phyloP scores from a whole-genome alignment of 75 land plant species.

The Picea glauca region DNA sequence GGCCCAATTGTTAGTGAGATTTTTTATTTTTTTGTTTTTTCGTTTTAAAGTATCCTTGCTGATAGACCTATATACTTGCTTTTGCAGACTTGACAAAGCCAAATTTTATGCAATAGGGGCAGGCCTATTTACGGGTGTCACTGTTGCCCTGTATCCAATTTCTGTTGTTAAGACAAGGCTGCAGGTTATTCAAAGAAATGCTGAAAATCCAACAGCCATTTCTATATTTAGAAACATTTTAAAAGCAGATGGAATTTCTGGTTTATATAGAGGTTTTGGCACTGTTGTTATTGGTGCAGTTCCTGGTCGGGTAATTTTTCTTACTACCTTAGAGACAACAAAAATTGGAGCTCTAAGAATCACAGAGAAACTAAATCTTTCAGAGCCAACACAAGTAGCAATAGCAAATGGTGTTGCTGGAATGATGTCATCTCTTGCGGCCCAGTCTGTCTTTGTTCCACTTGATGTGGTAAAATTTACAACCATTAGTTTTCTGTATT shows the following conservation, averaged over 20 bases:
- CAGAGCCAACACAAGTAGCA: conserved; percentile 83
- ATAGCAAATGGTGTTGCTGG: conserved; percentile 95
- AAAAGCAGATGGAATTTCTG: conserved; percentile 76
- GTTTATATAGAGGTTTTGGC: conserved; percentile 94
- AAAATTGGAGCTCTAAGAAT: conserved; percentile 67
- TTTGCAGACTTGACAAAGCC: conserved; percentile 87
- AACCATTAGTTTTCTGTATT: not conserved
- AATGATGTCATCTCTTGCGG: conserved; percentile 66
- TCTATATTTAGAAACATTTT: conserved; percentile 64
- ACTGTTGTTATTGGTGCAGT: conserved; percentile 88
- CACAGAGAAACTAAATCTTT: conserved; percentile 61
- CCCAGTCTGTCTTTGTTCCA: conserved; percentile 95
- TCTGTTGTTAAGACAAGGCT: conserved; percentile 94
- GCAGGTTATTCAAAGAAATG: conserved; percentile 73
- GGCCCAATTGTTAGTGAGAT: no score
- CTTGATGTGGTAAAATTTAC: conserved; percentile 86
- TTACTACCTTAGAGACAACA: conserved; percentile 90
- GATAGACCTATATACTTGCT: not conserved
- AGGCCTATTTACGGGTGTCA: conserved; percentile 91
- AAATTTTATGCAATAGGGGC: conserved; percentile 92
- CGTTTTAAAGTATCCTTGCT: no score
- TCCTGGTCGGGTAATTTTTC: conserved; percentile 87
- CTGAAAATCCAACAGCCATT: conserved; percentile 58
- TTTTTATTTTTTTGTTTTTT: no score
- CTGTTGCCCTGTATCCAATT: conserved; percentile 80